Percentiles rank a stretch among this genome's conserved stretches.
Conservation (phyloP, 352 stramenopile species). For the Ophiocytium majus region DNA sequence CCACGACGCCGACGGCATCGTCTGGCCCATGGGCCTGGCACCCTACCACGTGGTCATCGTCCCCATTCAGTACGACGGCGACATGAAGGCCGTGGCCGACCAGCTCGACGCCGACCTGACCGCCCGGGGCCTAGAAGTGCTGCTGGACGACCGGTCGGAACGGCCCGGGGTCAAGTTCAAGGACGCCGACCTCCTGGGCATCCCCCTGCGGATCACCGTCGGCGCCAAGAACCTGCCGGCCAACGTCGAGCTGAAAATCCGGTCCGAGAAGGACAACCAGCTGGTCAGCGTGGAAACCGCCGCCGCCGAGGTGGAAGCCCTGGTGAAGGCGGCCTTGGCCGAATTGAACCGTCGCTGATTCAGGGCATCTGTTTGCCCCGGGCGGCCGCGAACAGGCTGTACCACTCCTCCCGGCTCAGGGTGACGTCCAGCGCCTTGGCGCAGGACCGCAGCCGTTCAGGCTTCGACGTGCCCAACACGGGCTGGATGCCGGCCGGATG, state of each 20-base stretch:
- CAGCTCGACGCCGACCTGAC: background rate
- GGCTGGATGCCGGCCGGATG: too few relatives aligned
- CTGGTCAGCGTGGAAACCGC: background rate
- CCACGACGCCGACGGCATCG: background rate
- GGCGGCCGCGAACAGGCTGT: background rate
- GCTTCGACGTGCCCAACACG: too few relatives aligned
- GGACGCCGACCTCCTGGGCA: background rate
- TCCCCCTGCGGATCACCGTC: background rate
- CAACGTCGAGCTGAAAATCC: background rate
- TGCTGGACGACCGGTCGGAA: background rate
- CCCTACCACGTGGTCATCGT: background rate
- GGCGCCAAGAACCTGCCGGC: background rate
- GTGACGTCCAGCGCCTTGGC: background rate
- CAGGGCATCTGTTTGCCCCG: background rate
- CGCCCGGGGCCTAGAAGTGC: background rate
- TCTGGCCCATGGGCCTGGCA: background rate
- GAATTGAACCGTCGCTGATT: background rate
- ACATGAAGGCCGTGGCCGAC: background rate
- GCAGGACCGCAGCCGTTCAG: background rate
- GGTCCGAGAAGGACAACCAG: background rate
- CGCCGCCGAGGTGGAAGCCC: background rate
- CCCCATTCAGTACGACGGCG: background rate
- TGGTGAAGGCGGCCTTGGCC: background rate
- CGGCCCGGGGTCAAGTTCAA: conserved; percentile 8
- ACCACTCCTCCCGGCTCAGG: background rate